Evolutionary conservation across 352 stramenopile species (phyloP).

Genomic region (Globisporangium rhizosaccharum): DNA sequence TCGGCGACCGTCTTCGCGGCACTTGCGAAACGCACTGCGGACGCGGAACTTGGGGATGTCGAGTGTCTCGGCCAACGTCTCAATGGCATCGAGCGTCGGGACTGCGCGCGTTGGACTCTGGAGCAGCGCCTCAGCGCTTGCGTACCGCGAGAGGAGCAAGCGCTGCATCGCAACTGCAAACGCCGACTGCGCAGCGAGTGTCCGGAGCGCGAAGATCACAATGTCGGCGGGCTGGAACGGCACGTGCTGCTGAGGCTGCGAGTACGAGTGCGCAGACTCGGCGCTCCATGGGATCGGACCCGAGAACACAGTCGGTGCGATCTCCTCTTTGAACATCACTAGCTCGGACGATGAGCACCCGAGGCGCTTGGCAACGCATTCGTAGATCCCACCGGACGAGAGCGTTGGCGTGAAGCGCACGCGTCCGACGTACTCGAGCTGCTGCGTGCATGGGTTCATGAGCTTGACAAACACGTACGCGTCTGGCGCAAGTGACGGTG

Average conservation of each 20-base stretch:
- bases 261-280: slow-evolving; percentile 1
- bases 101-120: slow-evolving; percentile 8
- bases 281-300: slow-evolving; percentile 33
- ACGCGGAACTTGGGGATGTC: slow-evolving; percentile 80
- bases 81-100: slow-evolving; percentile 57
- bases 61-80: slow-evolving; percentile 55
- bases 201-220: slow-evolving; percentile 41
- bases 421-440: slow-evolving; percentile 41
- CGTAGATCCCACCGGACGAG: slow-evolving; percentile 34
- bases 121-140: slow-evolving; percentile 29
- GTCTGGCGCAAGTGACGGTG: slow-evolving; percentile 2
- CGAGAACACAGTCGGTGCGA: slow-evolving; percentile 53
- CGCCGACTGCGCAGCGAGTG: slow-evolving; percentile 12
- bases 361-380: slow-evolving; percentile 34
- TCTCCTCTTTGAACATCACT: slow-evolving; percentile 71
- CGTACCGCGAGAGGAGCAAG: slow-evolving; percentile 40
- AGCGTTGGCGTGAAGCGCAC: slow-evolving; percentile 28
- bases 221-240: slow-evolving; percentile 51
- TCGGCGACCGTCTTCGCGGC: slow-evolving; percentile 49
- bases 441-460: slow-evolving; percentile 31
- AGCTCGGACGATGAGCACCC: slow-evolving; percentile 40
- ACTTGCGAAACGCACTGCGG: slow-evolving; percentile 77
- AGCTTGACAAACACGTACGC: slow-evolving; percentile 68
- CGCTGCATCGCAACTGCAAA: slow-evolving; percentile 23
- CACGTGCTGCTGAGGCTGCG: slow-evolving; percentile 11